These are phyloP conservation scores for Sporobolomyces pararoseus DNA, from an alignment of 768 basidiomycete genomes.

Conservation along the genomic window DNA sequence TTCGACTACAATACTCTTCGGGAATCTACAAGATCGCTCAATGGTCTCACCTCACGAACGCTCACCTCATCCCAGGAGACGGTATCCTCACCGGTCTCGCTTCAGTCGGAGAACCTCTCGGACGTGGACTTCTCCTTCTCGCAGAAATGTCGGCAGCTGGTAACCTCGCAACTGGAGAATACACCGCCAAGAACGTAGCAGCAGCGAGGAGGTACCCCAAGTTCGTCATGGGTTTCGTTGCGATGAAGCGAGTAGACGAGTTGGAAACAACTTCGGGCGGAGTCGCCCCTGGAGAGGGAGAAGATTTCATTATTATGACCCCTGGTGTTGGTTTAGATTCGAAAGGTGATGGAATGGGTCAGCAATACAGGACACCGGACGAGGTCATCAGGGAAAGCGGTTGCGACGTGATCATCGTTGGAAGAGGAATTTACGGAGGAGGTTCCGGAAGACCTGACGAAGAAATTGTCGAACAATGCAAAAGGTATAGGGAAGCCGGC, in stretches of 20 bases:
- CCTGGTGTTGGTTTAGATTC: constrained; percentile 84
- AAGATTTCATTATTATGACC: constrained; percentile 83
- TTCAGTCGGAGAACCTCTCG: constrained; percentile 75
- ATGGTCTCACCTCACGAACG: constrained; percentile 97
- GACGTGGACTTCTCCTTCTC: constrained; percentile 80
- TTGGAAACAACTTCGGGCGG: constrained; percentile 53
- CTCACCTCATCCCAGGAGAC: constrained; percentile 92
- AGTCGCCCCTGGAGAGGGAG: constrained; percentile 38
- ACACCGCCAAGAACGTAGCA: constrained; percentile 75
- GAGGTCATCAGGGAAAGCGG: constrained; percentile 76
- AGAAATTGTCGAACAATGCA: constrained; percentile 59
- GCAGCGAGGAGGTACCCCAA: constrained; percentile 74
- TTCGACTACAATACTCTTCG: constrained; percentile 85
- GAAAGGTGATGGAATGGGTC: constrained; percentile 81
- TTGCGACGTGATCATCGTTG: constrained; percentile 95
- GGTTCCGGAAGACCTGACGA: constrained; percentile 52
- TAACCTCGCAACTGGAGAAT: constrained; percentile 72
- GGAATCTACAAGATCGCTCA: constrained; percentile 88
- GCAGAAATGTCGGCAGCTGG: constrained; percentile 95
- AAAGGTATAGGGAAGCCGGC: constrained; percentile 75
- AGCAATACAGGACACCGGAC: constrained; percentile 86
- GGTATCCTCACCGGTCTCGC: constrained; percentile 86
- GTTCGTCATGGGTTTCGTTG: constrained; percentile 96
- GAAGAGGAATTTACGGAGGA: constrained; percentile 83
- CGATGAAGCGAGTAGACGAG: constrained; percentile 73